phyloP scores from a whole-genome alignment of 1,284 basidiomycete genomes.

The Marasmius fiardii region DNA sequence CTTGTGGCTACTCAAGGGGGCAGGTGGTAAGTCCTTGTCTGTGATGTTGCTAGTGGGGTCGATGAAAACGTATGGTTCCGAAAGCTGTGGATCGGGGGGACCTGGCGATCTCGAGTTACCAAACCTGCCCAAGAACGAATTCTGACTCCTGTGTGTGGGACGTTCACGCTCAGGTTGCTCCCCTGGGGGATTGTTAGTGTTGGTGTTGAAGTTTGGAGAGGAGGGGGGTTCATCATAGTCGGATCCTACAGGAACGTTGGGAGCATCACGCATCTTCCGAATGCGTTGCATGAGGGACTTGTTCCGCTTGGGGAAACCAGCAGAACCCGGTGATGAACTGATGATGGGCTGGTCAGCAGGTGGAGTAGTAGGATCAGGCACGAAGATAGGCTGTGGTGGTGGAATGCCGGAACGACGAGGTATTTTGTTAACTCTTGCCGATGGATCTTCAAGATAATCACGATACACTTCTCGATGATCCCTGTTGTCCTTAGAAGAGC shows the following conservation, averaged over 20 bases:
- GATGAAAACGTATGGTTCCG: constrained; percentile 63
- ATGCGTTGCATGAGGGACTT: constrained; percentile 83
- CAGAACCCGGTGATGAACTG: constrained; percentile 27
- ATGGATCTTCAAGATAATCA: constrained; percentile 40
- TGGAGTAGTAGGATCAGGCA: constrained; percentile 41
- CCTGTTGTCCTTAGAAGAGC: constrained; percentile 36
- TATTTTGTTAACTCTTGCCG: neutral
- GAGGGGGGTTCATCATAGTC: constrained; percentile 36
- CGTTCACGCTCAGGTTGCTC: constrained; percentile 26
- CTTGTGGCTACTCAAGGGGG: constrained; percentile 31
- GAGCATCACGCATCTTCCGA: constrained; percentile 78
- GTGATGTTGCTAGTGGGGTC: constrained; percentile 46
- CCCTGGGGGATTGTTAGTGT: constrained; percentile 29
- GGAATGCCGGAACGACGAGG: constrained; percentile 51
- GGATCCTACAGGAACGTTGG: constrained; percentile 71
- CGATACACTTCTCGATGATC: constrained; percentile 42
- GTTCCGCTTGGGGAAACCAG: constrained; percentile 58
- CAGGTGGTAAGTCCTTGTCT: constrained; percentile 66
- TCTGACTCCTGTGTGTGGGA: constrained; percentile 65
- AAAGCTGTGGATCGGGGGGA: constrained; percentile 31
- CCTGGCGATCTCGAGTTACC: constrained; percentile 33
- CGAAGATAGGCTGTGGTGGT: constrained; percentile 78
- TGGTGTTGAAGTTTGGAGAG: constrained; percentile 45
- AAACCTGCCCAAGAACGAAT: constrained; percentile 74
- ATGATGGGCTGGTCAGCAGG: constrained; percentile 28